A percentile compares a stretch with the other conserved stretches of the same genome.
phyloP scores from a whole-genome alignment of 371 early-diverging fungal genomes.

The Amoeboaphelidium occidentale region DNA sequence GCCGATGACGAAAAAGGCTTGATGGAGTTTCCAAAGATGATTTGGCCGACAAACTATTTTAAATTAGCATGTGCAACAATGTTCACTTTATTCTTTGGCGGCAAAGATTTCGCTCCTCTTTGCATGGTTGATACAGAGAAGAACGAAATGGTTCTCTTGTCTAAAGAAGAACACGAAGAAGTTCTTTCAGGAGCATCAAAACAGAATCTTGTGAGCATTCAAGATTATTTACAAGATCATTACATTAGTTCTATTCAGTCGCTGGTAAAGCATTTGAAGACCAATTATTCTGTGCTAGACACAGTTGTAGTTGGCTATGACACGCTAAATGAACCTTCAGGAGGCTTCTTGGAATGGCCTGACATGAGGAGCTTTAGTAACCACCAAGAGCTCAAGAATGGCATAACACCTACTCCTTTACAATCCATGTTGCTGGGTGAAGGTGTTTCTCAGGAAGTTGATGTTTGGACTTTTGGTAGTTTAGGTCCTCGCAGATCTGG shows the following conservation, averaged over 20 bases:
- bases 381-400: slow-evolving; percentile 22
- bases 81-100: slow-evolving; percentile 62
- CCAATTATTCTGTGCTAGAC: slow-evolving; percentile 17
- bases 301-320: slow-evolving; percentile 41
- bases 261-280: slow-evolving; percentile 19
- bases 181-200: not conserved
- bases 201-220: slow-evolving; percentile 17
- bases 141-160: no score
- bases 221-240: slow-evolving; percentile 39
- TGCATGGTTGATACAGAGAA: no score
- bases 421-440: slow-evolving; percentile 33
- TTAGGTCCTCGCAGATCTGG: slow-evolving; percentile 25
- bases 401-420: slow-evolving; percentile 29
- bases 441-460: slow-evolving; percentile 25
- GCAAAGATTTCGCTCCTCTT: slow-evolving; percentile 38
- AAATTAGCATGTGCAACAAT: slow-evolving; percentile 57
- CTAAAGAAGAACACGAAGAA: no score
- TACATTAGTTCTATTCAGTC: slow-evolving; percentile 25
- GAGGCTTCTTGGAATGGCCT: slow-evolving; percentile 27
- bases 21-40: slow-evolving; percentile 40
- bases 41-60: slow-evolving; percentile 64
- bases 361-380: slow-evolving; percentile 16
- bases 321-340: slow-evolving; percentile 43
- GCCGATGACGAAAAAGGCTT: slow-evolving; percentile 8
- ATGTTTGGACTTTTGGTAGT: slow-evolving; percentile 26